These are phyloP conservation scores for Mycena sanguinolenta DNA, from an alignment of 768 basidiomycete species.

Conservation along the genomic window DNA sequence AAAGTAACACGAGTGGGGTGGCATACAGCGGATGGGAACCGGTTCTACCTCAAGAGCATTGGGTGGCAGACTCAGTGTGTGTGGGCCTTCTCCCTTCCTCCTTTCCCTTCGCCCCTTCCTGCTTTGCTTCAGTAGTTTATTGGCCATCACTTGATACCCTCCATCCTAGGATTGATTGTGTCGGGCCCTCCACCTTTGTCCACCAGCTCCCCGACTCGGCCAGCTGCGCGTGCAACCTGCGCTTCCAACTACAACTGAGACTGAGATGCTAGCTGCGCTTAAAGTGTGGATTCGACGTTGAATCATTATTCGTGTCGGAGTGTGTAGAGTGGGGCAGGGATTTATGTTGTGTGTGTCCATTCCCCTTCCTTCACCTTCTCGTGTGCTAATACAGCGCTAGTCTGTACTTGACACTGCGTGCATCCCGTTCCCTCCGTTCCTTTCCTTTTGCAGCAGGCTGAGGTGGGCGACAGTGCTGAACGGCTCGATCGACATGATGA, in stretches of 20 bases:
- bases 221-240: constrained; percentile 72
- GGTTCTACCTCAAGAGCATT: neutral
- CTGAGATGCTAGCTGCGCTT: constrained; percentile 75
- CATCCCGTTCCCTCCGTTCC: neutral
- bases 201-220: constrained; percentile 69
- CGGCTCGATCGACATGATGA: constrained; percentile 74
- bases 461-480: constrained; percentile 58
- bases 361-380: neutral
- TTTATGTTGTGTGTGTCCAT: constrained; percentile 39
- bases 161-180: too few relatives aligned
- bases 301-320: constrained; percentile 80
- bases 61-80: too few relatives aligned
- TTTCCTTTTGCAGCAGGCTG: neutral
- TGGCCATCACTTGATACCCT: too few relatives aligned
- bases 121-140: too few relatives aligned
- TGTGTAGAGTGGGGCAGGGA: constrained; percentile 67
- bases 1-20: neutral
- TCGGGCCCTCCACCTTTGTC: constrained; percentile 40
- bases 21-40: neutral
- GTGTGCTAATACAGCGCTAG: constrained; percentile 71
- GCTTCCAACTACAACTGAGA: constrained; percentile 68
- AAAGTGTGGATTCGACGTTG: constrained; percentile 71
- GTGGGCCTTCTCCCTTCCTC: too few relatives aligned
- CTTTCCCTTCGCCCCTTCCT: too few relatives aligned
- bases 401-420: constrained; percentile 83